A percentile compares a stretch with the other conserved stretches of the same genome.
Conservation (phyloP, 202 grass and related monocot genomes). For the Carex arenaria region DNA sequence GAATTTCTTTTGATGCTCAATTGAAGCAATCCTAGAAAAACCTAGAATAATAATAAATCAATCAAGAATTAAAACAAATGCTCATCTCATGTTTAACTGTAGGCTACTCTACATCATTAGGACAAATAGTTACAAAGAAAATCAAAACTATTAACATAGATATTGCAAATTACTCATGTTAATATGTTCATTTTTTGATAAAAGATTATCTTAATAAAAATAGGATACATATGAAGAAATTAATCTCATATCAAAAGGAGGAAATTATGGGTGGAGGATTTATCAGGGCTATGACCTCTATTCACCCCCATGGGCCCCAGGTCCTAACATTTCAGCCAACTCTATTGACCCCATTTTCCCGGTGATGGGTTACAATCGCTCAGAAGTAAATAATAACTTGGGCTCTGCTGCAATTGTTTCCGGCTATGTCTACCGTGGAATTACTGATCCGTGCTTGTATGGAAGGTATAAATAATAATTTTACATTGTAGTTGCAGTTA, state of each 20-base stretch:
- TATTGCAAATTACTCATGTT: no score
- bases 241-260: conserved; percentile 52
- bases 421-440: conserved; percentile 73
- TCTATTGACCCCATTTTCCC: conserved; percentile 65
- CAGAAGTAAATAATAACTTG: conserved; percentile 40
- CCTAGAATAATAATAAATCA: background rate
- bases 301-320: conserved; percentile 26
- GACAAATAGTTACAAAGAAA: background rate
- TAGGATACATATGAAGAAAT: conserved; percentile 60
- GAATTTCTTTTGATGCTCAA: background rate
- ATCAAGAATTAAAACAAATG: background rate
- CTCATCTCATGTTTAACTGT: background rate
- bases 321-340: conserved; percentile 56
- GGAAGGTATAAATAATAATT: conserved; percentile 38
- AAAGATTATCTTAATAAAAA: background rate
- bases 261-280: conserved; percentile 84
- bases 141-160: background rate
- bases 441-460: conserved; percentile 54
- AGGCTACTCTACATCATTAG: background rate
- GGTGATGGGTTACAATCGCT: conserved; percentile 62
- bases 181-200: background rate
- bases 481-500: background rate
- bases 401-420: conserved; percentile 56
- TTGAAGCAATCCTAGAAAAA: background rate
- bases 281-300: conserved; percentile 38